These are phyloP conservation scores for Chondrus crispus DNA, from an alignment of 23 red algal genomes.

Conservation along the genomic window DNA sequence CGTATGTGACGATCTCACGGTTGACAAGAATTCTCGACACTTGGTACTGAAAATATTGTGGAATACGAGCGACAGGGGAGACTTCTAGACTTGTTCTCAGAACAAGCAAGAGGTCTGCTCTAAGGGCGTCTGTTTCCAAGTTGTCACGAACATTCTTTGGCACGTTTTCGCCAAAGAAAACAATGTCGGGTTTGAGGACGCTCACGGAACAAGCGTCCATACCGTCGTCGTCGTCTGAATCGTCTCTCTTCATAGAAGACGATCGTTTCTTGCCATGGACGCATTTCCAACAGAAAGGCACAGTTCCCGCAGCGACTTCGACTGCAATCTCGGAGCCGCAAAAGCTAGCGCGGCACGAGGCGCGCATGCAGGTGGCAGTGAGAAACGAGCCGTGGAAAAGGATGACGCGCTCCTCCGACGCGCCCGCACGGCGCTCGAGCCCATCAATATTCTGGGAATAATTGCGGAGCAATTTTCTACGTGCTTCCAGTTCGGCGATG, in stretches of 20 bases:
- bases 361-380: conserved; percentile 66
- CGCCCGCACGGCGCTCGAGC: conserved; percentile 74
- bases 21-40: conserved; percentile 89
- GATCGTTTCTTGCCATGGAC: no score
- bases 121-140: conserved; percentile 37
- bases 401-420: conserved; percentile 43
- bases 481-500: conserved; percentile 63
- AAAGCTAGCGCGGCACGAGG: conserved; percentile 17
- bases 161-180: conserved; percentile 93
- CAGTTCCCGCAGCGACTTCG: conserved; percentile 18
- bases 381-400: conserved; percentile 85
- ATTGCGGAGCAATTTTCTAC: conserved; percentile 61
- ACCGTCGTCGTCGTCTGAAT: conserved; percentile 15
- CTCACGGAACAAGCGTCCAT: no score
- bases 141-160: conserved; percentile 35
- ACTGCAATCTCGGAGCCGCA: conserved; percentile 1
- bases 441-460: conserved; percentile 99
- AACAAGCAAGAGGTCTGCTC: conserved; percentile 86
- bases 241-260: background rate
- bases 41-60: background rate
- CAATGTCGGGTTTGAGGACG: conserved; percentile 95
- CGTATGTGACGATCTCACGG: conserved; percentile 59
- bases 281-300: conserved; percentile 55
- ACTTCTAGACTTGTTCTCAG: conserved; percentile 88
- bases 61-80: conserved; percentile 76